These are phyloP conservation scores for Fusarium sp. DNA, from an alignment of 2,329 filamentous ascomycete genomes.

Conservation along the genomic window DNA sequence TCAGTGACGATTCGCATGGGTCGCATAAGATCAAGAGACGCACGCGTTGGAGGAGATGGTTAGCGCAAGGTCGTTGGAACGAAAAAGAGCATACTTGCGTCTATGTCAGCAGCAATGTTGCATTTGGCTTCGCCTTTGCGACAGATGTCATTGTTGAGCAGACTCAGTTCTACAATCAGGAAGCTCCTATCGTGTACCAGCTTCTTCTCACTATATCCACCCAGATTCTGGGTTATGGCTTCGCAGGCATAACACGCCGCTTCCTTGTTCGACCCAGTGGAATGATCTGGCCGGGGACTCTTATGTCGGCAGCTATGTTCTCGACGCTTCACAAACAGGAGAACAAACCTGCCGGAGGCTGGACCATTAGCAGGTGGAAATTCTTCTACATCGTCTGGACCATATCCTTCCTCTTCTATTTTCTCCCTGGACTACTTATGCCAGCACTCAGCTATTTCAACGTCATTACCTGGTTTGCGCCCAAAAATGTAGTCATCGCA, in stretches of 20 bases:
- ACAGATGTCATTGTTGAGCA: conserved; percentile 92
- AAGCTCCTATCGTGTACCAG: conserved; percentile 79
- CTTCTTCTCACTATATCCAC: conserved; percentile 84
- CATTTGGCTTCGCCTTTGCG: conserved; percentile 88
- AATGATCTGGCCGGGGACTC: conserved; percentile 90
- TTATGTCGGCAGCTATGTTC: conserved; percentile 91
- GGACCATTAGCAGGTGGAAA: conserved; percentile 82
- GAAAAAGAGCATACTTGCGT: conserved; percentile 90
- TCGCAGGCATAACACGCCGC: conserved; percentile 81
- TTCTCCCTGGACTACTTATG: conserved; percentile 82
- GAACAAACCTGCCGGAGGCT: conserved; percentile 82
- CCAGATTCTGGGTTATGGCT: conserved; percentile 85
- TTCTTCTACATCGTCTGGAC: conserved; percentile 82
- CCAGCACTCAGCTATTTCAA: conserved; percentile 89
- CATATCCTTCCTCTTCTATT: conserved; percentile 81
- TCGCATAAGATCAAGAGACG: conserved; percentile 40
- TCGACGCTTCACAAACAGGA: conserved; percentile 84
- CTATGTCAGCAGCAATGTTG: conserved; percentile 89
- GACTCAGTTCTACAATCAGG: conserved; percentile 86
- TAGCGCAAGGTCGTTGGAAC: conserved; percentile 84
- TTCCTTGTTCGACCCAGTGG: conserved; percentile 85
- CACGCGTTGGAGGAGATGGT: conserved; percentile 70
- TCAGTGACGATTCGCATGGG: conserved; percentile 28
- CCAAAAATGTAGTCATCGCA: conserved; percentile 83
- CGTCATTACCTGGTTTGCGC: conserved; percentile 87